phyloP scores from a whole-genome alignment of 2,329 filamentous ascomycete species.

The Microthyrium microscopicum region DNA sequence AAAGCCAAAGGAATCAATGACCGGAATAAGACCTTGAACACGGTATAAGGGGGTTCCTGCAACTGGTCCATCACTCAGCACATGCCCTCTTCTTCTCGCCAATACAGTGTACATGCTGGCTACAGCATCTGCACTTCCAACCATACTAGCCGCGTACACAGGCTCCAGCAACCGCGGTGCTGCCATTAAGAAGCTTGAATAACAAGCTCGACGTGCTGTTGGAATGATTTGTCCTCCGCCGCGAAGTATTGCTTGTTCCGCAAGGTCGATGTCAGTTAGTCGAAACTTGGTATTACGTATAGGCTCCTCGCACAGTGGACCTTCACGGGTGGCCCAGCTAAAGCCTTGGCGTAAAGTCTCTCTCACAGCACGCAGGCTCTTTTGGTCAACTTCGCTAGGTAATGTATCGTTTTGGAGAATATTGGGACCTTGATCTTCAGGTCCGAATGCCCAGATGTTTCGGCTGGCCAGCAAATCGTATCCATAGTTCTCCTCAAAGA shows the following conservation, averaged over 20 bases:
- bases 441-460: slow-evolving; percentile 97
- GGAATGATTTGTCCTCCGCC: slow-evolving; percentile 96
- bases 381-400: slow-evolving; percentile 87
- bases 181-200: slow-evolving; percentile 93
- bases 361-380: slow-evolving; percentile 67
- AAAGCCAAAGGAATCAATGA: slow-evolving; percentile 95
- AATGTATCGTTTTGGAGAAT: slow-evolving; percentile 94
- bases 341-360: slow-evolving; percentile 94
- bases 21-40: slow-evolving; percentile 78
- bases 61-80: slow-evolving; percentile 83
- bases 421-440: slow-evolving; percentile 86
- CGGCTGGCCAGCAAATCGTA: slow-evolving; percentile 90
- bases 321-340: slow-evolving; percentile 89
- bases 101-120: slow-evolving; percentile 84
- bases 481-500: slow-evolving; percentile 92
- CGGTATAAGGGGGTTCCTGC: slow-evolving; percentile 88
- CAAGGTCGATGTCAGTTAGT: slow-evolving; percentile 77
- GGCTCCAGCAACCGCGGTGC: slow-evolving; percentile 94
- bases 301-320: slow-evolving; percentile 92
- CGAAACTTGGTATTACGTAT: slow-evolving; percentile 98
- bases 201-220: slow-evolving; percentile 80
- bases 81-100: slow-evolving; percentile 74
- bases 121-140: slow-evolving; percentile 77
- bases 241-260: slow-evolving; percentile 80
- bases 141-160: slow-evolving; percentile 83